Conservation (phyloP, 495 filamentous ascomycete genomes). For the Trichoderma erinaceum region DNA sequence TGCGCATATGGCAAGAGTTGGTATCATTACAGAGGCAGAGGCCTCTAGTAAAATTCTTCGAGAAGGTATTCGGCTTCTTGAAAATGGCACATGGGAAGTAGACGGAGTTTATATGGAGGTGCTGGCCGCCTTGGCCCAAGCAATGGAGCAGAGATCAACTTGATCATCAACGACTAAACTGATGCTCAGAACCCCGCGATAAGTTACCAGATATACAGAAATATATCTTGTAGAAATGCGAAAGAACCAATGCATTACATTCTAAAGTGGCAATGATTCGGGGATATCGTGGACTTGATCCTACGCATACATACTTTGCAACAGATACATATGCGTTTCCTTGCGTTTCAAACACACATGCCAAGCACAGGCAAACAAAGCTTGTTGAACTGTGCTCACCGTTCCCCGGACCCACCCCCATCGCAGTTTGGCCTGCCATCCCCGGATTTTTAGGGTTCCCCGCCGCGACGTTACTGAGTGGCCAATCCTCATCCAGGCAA, state of each 20-base stretch:
- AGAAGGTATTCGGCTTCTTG: slow-evolving; percentile 4
- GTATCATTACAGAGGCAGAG: background rate
- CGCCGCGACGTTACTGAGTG: background rate
- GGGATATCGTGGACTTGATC: no score
- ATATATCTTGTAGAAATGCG: background rate
- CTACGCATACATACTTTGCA: no score
- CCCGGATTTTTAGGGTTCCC: background rate
- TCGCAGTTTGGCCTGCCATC: background rate
- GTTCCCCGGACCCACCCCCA: background rate
- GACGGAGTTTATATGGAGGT: background rate
- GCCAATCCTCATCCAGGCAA: background rate
- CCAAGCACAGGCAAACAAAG: no score
- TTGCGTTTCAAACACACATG: no score
- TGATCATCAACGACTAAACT: no score
- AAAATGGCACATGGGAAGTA: background rate
- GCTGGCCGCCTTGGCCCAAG: background rate
- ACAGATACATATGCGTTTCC: no score
- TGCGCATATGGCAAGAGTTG: slow-evolving; percentile 28
- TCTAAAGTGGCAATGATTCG: no score
- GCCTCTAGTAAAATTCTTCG: background rate
- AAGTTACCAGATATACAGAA: no score
- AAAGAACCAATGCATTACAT: background rate
- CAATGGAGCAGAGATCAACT: background rate
- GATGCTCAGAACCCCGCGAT: no score
- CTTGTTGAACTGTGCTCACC: background rate